Base-by-base conservation (phyloP, 2,329 filamentous ascomycete genomes). In the Alternaria burnsii region DNA sequence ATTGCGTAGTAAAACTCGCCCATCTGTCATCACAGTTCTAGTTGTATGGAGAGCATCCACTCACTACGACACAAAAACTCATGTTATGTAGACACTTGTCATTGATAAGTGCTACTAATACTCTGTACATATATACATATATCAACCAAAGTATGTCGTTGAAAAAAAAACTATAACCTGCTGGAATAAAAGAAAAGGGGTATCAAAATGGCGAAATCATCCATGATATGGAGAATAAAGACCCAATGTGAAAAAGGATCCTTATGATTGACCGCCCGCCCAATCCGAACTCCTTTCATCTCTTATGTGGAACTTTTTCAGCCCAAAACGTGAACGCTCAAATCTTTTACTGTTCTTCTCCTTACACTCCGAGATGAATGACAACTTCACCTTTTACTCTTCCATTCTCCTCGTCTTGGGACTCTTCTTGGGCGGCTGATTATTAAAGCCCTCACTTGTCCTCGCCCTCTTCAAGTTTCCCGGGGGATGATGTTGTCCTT, bases 401-500 rank as follows among this genome's bases (percentile, higher is more conserved):
- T 26, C 52, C n/a, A 6, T 41, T 16, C 26, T 30, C 3, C 46
- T 51, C 7, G 46, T 56, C 40, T 59, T 59, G 0, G 52, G 57
- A 32, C 57, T 59, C 52, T 59, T 59, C 24, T 48, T 43, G 5
- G 52, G 52, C 6, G 43, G 52, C 0, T 18, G 44, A 14, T n/a
- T 8, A 5, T 24, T 56, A 10, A 32, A 16, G 0, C 57, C 46
- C 30, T 71, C 66, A n/a, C 65, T 62, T 6, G 67, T 68, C 22
- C 67, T 61, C 11, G 63, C 32, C 26, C 67, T 56, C 56, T 71
- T 73, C 36, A 69, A 40, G 11, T 55, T 58, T 11, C 65, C 32
- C 5, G 60, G 52, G 60, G 52, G 7, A 12, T 30, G 22, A 16
- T 18, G 7, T 9, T 38, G 34, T 38, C 16, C 6, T 8, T n/a